phyloP scores from a whole-genome alignment of 768 basidiomycete genomes.

The Tylopilus subfusipes region DNA sequence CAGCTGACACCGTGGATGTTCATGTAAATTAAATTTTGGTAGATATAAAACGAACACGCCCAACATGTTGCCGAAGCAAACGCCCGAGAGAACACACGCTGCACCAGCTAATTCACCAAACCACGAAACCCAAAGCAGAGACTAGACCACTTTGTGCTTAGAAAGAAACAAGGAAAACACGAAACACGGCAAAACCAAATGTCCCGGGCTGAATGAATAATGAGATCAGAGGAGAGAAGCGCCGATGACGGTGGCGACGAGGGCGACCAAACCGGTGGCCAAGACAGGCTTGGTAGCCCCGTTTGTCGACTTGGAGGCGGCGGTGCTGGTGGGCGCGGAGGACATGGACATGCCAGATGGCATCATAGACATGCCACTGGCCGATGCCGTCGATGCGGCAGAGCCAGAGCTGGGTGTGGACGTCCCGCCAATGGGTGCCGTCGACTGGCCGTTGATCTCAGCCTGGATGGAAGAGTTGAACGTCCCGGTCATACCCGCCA shows the following conservation, averaged over 20 bases:
- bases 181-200: neutral
- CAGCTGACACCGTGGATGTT: too few species aligned
- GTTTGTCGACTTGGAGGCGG: too few species aligned
- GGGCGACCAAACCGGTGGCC: too few species aligned
- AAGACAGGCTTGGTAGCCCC: too few species aligned
- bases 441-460: slow-evolving; percentile 59
- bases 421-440: slow-evolving; percentile 51
- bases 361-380: neutral
- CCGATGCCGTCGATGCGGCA: neutral
- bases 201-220: neutral
- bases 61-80: neutral
- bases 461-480: slow-evolving; percentile 56
- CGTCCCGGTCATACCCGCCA: slow-evolving; percentile 66
- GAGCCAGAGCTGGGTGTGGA: slow-evolving; percentile 13
- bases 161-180: neutral
- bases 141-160: neutral
- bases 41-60: neutral
- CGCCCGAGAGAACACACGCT: neutral
- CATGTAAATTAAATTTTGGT: neutral
- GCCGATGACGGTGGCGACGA: slow-evolving; percentile 13
- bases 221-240: slow-evolving; percentile 18
- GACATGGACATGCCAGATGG: neutral
- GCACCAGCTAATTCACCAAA: neutral
- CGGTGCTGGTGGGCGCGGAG: neutral
- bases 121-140: neutral